These are phyloP conservation scores for Termitomyces sp. DNA, from an alignment of 768 basidiomycete species.

Conservation along the genomic window DNA sequence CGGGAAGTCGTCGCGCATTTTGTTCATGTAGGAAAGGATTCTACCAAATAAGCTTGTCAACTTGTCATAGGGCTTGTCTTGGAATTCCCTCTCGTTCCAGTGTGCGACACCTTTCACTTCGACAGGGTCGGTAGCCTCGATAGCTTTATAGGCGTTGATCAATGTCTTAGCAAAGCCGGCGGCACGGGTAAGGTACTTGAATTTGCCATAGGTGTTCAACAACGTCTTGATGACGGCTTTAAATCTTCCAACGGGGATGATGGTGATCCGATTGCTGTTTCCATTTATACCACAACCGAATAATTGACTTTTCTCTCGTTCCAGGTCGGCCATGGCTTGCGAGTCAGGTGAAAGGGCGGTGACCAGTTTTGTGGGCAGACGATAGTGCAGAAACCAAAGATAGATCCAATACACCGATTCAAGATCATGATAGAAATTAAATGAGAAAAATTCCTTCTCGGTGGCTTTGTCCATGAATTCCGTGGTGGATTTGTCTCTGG, in stretches of 20 bases:
- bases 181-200: background rate
- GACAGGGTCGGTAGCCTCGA: background rate
- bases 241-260: background rate
- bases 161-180: background rate
- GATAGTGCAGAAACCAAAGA: no score
- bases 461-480: no score
- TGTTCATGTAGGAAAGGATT: background rate
- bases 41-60: background rate
- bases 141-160: background rate
- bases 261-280: background rate
- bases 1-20: background rate
- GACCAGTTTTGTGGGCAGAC: no score
- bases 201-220: background rate
- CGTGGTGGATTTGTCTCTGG: no score
- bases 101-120: background rate
- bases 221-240: no score
- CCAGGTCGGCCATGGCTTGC: no score
- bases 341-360: no score
- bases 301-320: no score
- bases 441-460: no score
- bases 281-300: background rate
- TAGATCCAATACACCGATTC: no score
- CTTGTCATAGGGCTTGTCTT: background rate
- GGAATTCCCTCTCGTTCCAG: background rate
- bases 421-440: no score